These are phyloP conservation scores for Oenanthe sinensis DNA, from an alignment of 129 eudicot genomes.

Conservation along the genomic window DNA sequence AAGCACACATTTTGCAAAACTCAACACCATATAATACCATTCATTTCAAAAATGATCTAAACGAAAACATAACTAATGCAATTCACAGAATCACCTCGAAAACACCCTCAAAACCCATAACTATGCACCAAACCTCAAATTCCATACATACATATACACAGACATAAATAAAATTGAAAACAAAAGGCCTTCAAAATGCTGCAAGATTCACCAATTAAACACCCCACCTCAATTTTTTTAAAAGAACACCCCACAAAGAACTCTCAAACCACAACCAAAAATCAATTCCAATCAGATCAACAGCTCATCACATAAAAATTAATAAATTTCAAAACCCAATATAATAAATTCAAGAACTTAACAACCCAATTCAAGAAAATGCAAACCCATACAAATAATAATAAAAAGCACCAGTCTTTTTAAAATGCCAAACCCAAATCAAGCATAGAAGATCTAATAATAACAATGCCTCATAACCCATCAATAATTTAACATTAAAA, in stretches of 20 bases:
- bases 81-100: neutral
- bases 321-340: constrained; percentile 13
- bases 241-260: neutral
- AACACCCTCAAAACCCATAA: neutral
- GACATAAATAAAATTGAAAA: neutral
- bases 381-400: neutral
- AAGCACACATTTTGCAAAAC: neutral
- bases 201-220: neutral
- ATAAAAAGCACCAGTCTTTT: neutral
- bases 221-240: neutral
- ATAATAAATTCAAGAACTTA: constrained; percentile 2
- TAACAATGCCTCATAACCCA: constrained; percentile 1
- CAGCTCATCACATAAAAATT: constrained; percentile 8
- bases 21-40: neutral
- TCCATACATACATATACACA: neutral
- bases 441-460: neutral
- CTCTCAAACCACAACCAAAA: neutral
- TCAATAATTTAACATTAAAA: neutral
- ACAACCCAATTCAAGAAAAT: constrained; percentile 1
- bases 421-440: neutral
- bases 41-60: neutral
- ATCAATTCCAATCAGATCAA: neutral
- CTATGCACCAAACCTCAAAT: neutral
- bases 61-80: neutral
- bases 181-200: neutral